Conservation (phyloP, 352 stramenopile genomes). For the Globisporangium acanthophoron region DNA sequence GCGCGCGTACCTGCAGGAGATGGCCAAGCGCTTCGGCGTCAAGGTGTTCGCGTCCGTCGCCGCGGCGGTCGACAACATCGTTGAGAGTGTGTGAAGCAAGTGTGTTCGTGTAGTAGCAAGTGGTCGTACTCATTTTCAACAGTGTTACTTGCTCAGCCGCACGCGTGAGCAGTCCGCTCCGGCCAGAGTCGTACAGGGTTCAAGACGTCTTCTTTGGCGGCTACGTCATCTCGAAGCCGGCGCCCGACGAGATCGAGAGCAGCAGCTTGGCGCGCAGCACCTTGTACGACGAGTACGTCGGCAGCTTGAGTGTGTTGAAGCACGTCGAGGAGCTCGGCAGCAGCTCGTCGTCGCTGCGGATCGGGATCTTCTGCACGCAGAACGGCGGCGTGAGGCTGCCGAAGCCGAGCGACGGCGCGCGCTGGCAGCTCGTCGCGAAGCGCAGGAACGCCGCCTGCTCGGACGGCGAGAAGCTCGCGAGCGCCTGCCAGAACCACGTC, state of each 20-base stretch:
- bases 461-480: conserved; percentile 68
- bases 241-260: conserved; percentile 89
- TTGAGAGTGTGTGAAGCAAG: conserved; percentile 35
- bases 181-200: no score
- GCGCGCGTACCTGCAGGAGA: conserved; percentile 76
- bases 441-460: conserved; percentile 89
- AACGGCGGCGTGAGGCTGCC: conserved; percentile 91
- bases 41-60: conserved; percentile 64
- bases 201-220: no score
- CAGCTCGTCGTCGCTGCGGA: conserved; percentile 71
- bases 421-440: conserved; percentile 95
- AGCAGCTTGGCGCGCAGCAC: conserved; percentile 92
- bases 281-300: conserved; percentile 94
- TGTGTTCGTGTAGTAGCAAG: no score
- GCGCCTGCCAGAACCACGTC: conserved; percentile 61
- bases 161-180: no score
- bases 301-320: conserved; percentile 98
- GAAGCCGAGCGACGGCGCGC: conserved; percentile 94
- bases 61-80: conserved; percentile 56
- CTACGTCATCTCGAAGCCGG: conserved; percentile 96
- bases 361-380: conserved; percentile 82
- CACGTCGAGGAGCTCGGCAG: conserved; percentile 94
- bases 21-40: conserved; percentile 72
- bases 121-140: not conserved
- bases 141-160: not conserved